A percentile compares a stretch with the other conserved stretches of the same genome.
These are phyloP conservation scores for Cronartium ribicola DNA, from an alignment of 1,284 basidiomycete species.

Conservation along the genomic window DNA sequence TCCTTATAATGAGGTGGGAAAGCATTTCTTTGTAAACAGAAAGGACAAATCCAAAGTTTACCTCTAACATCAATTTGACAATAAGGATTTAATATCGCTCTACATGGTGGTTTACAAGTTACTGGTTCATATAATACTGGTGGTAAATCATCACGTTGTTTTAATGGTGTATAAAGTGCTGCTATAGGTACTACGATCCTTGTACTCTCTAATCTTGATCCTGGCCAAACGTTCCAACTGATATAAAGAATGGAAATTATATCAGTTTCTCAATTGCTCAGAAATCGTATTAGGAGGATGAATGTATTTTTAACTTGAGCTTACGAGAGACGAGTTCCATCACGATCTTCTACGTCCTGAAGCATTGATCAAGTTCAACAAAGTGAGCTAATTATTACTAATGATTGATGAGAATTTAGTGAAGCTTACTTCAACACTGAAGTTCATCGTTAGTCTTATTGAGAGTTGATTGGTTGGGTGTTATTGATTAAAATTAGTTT, in stretches of 20 bases:
- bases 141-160: constrained; percentile 88
- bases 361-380: background rate
- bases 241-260: constrained; percentile 43
- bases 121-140: constrained; percentile 97
- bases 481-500: background rate
- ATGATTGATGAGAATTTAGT: background rate
- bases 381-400: background rate
- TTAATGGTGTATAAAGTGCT: constrained; percentile 94
- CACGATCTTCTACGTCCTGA: constrained; percentile 52
- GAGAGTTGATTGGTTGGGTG: background rate
- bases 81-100: constrained; percentile 95
- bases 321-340: constrained; percentile 49
- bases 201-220: constrained; percentile 93
- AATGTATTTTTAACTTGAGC: background rate
- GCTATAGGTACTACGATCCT: constrained; percentile 96
- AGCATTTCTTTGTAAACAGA: constrained; percentile 91
- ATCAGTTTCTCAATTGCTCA: background rate
- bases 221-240: constrained; percentile 99
- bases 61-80: constrained; percentile 98
- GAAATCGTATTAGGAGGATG: background rate
- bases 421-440: constrained; percentile 37
- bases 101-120: constrained; percentile 94
- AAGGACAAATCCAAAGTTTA: constrained; percentile 99
- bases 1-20: constrained; percentile 99
- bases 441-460: constrained; percentile 21